Evolutionary conservation across 768 basidiomycete species (phyloP), one percentile per base, ranked within the genome.

Genomic region (Termitomyces sp.): DNA sequence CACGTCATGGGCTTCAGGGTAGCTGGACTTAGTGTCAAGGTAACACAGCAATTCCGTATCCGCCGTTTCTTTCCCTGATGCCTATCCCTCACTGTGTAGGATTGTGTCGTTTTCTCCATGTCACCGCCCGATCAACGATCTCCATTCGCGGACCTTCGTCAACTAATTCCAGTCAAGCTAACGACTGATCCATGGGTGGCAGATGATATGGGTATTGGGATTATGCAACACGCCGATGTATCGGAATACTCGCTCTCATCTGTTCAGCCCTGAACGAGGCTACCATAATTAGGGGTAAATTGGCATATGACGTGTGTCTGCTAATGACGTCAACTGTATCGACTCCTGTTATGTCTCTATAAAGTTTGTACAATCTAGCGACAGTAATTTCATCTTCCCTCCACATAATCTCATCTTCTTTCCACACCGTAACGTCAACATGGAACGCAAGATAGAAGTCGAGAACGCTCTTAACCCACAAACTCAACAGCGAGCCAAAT

Each of bases 1-100:
- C 80, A 76, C 53, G 73, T 85, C 13, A 72, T 79, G n/a, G 86
- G 84, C 0, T 90, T 91, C 69, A 82, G 69, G 64, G 84, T 85
- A 4, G 80, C 81, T 22, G 88, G 86, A 9, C 73, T 91, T 33
- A 77, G 73, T 9, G 80, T 89, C 44, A 82, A 82, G 75, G 88
- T 87, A 66, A 51, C 40, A 74, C 49, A 20, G 20, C 22, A 10
- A 28, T 14, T 38, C n/a, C 28, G 36, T 22, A 36, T 18, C 49
- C 43, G 22, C 43, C 43, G 28, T 62, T 9, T 24, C n/a, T 26
- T 44, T 45, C 26, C 14, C 14, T 42, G 26, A 56, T 5, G 16
- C 40, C 20, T 20, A 55, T 18, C 5, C 51, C 10, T 52, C 53
- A 20, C 36, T 63, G 40, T 22, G 24, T 56, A 90, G 88, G 88